These are phyloP conservation scores for Echium plantagineum DNA, from an alignment of 257 asterid species.

Conservation along the genomic window DNA sequence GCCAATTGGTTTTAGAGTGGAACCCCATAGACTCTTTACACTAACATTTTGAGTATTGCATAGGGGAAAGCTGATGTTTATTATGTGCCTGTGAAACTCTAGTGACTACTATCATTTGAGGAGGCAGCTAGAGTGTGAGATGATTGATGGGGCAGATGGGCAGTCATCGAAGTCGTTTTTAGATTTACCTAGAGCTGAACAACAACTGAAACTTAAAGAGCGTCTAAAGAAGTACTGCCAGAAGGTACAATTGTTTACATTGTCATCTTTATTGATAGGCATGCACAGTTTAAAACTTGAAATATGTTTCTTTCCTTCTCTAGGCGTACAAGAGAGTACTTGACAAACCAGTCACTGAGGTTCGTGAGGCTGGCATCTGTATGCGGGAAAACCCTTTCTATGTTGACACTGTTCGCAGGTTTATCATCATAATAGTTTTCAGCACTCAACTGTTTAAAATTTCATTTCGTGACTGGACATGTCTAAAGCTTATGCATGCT, in stretches of 20 bases:
- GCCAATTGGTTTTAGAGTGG: too few relatives aligned
- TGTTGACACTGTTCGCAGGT: conserved; percentile 99
- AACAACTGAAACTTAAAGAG: conserved; percentile 79
- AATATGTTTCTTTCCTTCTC: conserved; percentile 15
- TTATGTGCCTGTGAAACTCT: conserved; percentile 18
- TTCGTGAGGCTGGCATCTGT: conserved; percentile 97
- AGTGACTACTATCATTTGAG: conserved; percentile 86
- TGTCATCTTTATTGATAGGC: conserved; percentile 9
- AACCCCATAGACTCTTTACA: too few relatives aligned
- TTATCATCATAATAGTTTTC: conserved; percentile 12
- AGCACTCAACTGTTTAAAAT: conserved; percentile 5
- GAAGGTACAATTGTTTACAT: conserved; percentile 39
- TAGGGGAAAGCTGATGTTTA: conserved; percentile 13
- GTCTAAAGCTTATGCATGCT: conserved; percentile 7
- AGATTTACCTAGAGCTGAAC: conserved; percentile 85
- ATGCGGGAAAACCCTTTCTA: conserved; percentile 98
- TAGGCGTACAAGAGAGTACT: conserved; percentile 96
- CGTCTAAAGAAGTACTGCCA: conserved; percentile 96
- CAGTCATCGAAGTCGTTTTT: conserved; percentile 60
- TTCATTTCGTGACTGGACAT: conserved; percentile 3
- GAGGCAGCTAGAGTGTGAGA: conserved; percentile 97
- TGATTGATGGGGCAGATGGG: conserved; percentile 50
- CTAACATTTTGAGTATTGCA: conserved; percentile 6
- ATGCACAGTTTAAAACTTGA: neutral
- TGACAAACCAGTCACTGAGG: conserved; percentile 80